These are phyloP conservation scores for Aphanoascus verrucosus DNA, from an alignment of 2,329 filamentous ascomycete species.

Conservation along the genomic window DNA sequence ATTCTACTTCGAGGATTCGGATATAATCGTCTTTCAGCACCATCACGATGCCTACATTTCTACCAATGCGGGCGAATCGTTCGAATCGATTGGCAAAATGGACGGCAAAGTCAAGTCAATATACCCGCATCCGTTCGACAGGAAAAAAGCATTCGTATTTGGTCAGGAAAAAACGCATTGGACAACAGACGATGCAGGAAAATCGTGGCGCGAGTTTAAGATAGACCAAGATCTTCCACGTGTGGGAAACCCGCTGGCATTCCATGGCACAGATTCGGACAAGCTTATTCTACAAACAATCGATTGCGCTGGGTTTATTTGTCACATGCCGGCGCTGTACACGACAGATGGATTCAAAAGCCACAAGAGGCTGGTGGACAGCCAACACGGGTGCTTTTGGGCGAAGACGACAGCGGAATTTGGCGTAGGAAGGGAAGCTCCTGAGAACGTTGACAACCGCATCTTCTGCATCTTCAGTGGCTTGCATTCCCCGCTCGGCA, in stretches of 20 bases:
- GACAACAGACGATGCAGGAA: slow-evolving; percentile 70
- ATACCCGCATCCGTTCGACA: slow-evolving; percentile 66
- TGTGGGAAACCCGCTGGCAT: slow-evolving; percentile 52
- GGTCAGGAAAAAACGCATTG: slow-evolving; percentile 62
- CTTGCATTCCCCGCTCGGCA: slow-evolving; percentile 56
- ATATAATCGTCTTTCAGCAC: slow-evolving; percentile 69
- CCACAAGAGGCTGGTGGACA: slow-evolving; percentile 52
- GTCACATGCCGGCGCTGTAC: slow-evolving; percentile 56
- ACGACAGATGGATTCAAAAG: slow-evolving; percentile 77
- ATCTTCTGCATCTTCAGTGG: slow-evolving; percentile 64
- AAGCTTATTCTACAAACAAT: slow-evolving; percentile 71
- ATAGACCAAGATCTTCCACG: slow-evolving; percentile 37
- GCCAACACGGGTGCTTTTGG: slow-evolving; percentile 74
- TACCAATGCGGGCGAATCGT: slow-evolving; percentile 65
- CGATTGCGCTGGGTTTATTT: slow-evolving; percentile 55
- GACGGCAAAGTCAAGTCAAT: slow-evolving; percentile 45
- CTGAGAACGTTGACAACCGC: slow-evolving; percentile 56
- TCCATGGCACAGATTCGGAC: slow-evolving; percentile 73
- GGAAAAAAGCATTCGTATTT: slow-evolving; percentile 67
- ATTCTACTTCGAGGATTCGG: slow-evolving; percentile 85
- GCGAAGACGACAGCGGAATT: slow-evolving; percentile 68
- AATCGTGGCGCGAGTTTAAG: slow-evolving; percentile 67
- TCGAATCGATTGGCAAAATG: slow-evolving; percentile 53
- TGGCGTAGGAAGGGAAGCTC: slow-evolving; percentile 41
- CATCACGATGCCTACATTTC: slow-evolving; percentile 64